Evolutionary conservation across 805 yeast species (phyloP), one percentile per base, ranked within the genome.

Genomic region (Teunomyces kruisii): DNA sequence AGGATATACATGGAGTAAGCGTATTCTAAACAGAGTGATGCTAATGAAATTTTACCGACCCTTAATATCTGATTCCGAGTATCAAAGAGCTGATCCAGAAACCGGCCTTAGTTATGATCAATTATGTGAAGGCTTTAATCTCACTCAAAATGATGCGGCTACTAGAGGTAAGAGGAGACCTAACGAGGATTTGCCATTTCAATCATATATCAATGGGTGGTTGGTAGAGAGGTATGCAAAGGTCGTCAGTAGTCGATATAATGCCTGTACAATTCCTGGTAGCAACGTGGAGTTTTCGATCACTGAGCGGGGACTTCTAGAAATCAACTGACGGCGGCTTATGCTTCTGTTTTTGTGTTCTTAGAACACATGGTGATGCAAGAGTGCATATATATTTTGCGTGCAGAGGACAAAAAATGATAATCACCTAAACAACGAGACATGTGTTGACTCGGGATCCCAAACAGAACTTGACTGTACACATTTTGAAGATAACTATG

Each of bases 1-100:
- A 26, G 72, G 72, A 0, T 64, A 64, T 40, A 55, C 56, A 2
- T 68, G 73, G 73, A 48, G 61, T 2, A 58, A 58, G 28, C 49
- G 57, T 10, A 56, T 67, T 9, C 45, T 47, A 9, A 55, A 57
- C 12, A 48, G 67, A 30, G 51, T 68, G 5, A 42, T 65, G 43
- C 46, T 67, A 3, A 53, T 52, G 58, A 68, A 68, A 43, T 40
- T 57, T 6, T 68, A 67, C 43, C 51, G 49, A 30, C 71, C 70
- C 4, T 26, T 43, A 6, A 10, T 61, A 8, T 46, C 50, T 16
- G 39, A 41, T 10, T 12, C 26, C 8, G 46, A 41, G 7, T 19
- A 9, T 9, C 27, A 35, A 35, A 14, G 19, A 10, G 39, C 46
- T 9, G 57, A 55, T 29, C 52, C 55, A 8, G 56, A 54, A 12